These are phyloP conservation scores for Diaporthe destruens DNA, from an alignment of 2,329 filamentous ascomycete species.

Conservation along the genomic window DNA sequence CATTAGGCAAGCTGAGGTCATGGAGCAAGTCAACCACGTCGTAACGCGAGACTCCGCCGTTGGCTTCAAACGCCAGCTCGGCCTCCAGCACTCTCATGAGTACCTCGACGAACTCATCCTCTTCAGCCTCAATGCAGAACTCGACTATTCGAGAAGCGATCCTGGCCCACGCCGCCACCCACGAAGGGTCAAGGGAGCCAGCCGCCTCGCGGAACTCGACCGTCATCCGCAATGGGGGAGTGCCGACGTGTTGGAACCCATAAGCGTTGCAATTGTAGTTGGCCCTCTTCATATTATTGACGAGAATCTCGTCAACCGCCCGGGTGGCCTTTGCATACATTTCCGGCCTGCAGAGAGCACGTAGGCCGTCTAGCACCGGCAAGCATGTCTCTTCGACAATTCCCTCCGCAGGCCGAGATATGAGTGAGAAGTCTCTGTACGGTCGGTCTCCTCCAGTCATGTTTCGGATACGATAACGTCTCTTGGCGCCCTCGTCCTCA, in stretches of 20 bases:
- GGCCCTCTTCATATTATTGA: neutral
- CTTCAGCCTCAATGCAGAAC: neutral
- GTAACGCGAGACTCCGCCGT: neutral
- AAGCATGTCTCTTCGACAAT: neutral
- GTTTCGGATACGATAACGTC: neutral
- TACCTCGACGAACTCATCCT: neutral
- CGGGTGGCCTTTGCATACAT: neutral
- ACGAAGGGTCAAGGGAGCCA: neutral
- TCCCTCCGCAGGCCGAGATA: too few species aligned
- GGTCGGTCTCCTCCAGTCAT: neutral
- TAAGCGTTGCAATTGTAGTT: neutral
- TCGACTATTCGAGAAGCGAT: neutral
- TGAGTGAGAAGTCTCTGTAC: neutral
- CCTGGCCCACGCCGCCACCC: neutral
- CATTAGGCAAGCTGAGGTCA: neutral
- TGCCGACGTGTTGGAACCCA: neutral
- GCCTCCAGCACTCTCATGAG: neutral
- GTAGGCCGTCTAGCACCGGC: neutral
- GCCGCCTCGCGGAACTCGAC: constrained; percentile 3
- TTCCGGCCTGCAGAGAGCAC: neutral
- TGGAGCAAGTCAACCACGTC: neutral
- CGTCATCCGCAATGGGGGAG: neutral
- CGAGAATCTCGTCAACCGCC: neutral
- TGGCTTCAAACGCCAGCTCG: neutral
- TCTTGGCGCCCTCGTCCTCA: neutral